These are phyloP conservation scores for Chlamydomonas incerta DNA, from an alignment of 139 green algal species.

Conservation along the genomic window DNA sequence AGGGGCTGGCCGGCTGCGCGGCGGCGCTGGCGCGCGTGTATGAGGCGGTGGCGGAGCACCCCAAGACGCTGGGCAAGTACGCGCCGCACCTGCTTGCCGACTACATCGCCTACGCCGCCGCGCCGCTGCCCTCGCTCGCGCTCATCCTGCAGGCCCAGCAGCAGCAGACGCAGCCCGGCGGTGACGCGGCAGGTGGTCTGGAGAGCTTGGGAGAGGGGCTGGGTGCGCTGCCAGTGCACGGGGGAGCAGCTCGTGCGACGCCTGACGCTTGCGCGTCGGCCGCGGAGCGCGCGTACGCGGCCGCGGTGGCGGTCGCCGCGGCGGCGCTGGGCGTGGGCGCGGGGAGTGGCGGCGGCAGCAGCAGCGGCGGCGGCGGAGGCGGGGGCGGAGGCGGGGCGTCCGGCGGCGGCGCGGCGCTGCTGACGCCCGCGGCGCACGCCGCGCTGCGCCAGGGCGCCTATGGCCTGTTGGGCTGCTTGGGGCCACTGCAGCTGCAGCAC, in stretches of 20 bases:
- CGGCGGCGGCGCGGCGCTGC: constrained; percentile 10
- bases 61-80: constrained; percentile 35
- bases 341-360: background rate
- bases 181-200: no score
- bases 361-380: background rate
- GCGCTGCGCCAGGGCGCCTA: constrained; percentile 37
- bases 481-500: constrained; percentile 52
- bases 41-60: constrained; percentile 33
- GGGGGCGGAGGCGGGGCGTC: no score
- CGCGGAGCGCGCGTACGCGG: background rate
- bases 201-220: background rate
- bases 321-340: background rate
- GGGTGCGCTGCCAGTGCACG: background rate
- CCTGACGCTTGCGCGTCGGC: no score
- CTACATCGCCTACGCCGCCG: constrained; percentile 36
- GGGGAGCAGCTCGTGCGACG: background rate
- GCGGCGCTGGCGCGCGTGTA: constrained; percentile 22
- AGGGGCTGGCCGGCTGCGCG: background rate
- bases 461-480: constrained; percentile 26
- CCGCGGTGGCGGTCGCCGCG: background rate
- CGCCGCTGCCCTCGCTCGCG: constrained; percentile 25
- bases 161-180: no score
- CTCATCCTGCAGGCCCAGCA: background rate
- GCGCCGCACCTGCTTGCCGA: constrained; percentile 46
- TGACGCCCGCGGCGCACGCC: constrained; percentile 6